Evolutionary conservation across 1,284 basidiomycete genomes (phyloP).

Genomic region (Amylostereum areolatum): DNA sequence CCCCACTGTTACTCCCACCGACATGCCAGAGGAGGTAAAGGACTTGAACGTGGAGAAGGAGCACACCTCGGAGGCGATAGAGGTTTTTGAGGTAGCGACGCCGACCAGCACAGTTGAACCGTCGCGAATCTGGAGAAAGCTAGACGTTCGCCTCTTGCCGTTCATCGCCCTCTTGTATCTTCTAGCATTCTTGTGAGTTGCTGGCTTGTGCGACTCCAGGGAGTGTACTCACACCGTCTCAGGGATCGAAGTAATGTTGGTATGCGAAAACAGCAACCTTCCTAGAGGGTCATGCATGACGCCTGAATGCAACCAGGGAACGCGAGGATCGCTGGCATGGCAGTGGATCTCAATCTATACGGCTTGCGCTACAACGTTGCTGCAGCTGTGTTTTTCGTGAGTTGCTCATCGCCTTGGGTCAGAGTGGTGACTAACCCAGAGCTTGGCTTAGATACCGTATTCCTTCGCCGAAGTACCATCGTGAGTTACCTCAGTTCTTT

Average conservation of each 20-base stretch:
- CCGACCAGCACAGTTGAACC: neutral
- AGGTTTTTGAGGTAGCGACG: neutral
- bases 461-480: slow-evolving; percentile 13
- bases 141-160: neutral
- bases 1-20: too few relatives aligned
- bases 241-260: slow-evolving; percentile 33
- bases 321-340: slow-evolving; percentile 17
- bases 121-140: neutral
- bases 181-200: neutral
- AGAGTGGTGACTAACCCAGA: neutral
- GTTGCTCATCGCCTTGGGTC: slow-evolving; percentile 1
- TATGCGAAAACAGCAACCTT: slow-evolving; percentile 2
- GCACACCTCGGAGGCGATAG: too few relatives aligned
- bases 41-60: too few relatives aligned
- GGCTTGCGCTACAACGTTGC: slow-evolving; percentile 17
- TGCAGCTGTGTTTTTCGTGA: slow-evolving; percentile 13
- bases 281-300: neutral
- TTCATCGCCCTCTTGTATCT: neutral
- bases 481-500: slow-evolving; percentile 2
- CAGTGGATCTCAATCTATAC: slow-evolving; percentile 14
- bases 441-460: slow-evolving; percentile 12
- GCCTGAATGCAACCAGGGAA: slow-evolving; percentile 9
- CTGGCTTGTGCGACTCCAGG: neutral
- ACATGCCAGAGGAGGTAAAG: too few relatives aligned
- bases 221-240: too few relatives aligned